Percentiles rank a stretch among this genome's conserved stretches.
These are phyloP conservation scores for Cylindrodendrum hubeiense DNA, from an alignment of 2,329 filamentous ascomycete species.

Conservation along the genomic window DNA sequence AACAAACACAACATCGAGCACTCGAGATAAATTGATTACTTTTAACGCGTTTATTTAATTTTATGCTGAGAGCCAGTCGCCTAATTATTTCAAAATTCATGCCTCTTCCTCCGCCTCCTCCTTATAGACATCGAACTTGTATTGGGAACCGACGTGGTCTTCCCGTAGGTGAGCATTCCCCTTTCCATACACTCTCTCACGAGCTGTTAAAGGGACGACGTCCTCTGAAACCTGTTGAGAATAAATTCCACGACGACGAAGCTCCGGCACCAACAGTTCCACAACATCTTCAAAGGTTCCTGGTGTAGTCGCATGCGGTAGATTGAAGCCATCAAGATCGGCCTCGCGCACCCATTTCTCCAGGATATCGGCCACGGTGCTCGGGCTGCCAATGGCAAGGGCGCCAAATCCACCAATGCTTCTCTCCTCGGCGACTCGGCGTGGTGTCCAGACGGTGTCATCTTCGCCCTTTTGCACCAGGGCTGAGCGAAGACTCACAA, in stretches of 20 bases:
- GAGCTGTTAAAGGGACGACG: not conserved
- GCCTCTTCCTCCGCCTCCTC: too few relatives aligned
- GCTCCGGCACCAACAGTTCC: constrained; percentile 21
- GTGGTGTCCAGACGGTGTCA: not conserved
- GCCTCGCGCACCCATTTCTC: constrained; percentile 16
- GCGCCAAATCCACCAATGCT: not conserved
- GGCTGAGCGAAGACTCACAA: too few relatives aligned
- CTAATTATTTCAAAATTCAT: too few relatives aligned
- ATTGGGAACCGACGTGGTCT: not conserved
- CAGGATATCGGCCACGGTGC: constrained; percentile 16
- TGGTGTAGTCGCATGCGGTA: constrained; percentile 50
- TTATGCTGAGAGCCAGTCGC: too few relatives aligned
- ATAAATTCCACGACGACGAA: not conserved
- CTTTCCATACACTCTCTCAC: not conserved
- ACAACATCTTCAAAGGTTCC: constrained; percentile 20
- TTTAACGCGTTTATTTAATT: too few relatives aligned
- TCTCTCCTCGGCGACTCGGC: not conserved
- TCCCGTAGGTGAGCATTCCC: not conserved
- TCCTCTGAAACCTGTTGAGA: not conserved
- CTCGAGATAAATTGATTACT: too few relatives aligned
- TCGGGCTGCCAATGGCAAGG: constrained; percentile 1
- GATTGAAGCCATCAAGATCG: constrained; percentile 27
- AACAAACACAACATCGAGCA: too few relatives aligned
- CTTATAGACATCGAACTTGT: not conserved
- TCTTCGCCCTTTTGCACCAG: not conserved